Percentiles rank a stretch among this genome's conserved stretches.
phyloP scores from a whole-genome alignment of 345 rosid genomes.

The Brassica carinata region DNA sequence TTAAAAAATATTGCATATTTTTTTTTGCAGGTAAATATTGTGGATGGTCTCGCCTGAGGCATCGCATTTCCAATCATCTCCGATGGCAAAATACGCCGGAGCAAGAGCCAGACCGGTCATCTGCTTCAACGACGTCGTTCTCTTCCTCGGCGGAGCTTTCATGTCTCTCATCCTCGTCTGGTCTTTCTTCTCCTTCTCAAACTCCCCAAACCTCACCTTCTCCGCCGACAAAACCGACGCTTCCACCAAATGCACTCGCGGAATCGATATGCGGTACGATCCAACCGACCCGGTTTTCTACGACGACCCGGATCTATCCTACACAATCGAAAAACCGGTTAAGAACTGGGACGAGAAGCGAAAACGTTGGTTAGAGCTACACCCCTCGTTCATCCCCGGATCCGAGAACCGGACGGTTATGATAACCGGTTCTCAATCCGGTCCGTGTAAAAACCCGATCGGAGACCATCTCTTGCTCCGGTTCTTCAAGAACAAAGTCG shows the following conservation, averaged over 20 bases:
- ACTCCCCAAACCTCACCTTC: conserved; percentile 19
- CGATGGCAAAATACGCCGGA: conserved; percentile 48
- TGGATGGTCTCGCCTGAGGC: conserved; percentile 32
- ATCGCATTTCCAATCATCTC: conserved; percentile 25
- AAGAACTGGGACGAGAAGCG: conserved; percentile 83
- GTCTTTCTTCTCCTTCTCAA: conserved; percentile 62
- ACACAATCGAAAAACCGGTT: conserved; percentile 60
- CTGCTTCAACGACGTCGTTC: conserved; percentile 49
- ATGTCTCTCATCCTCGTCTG: conserved; percentile 62
- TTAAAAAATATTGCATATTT: background rate
- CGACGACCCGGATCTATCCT: conserved; percentile 73
- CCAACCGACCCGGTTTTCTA: conserved; percentile 66
- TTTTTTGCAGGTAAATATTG: background rate
- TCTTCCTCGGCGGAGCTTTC: conserved; percentile 68
- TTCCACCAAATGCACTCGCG: conserved; percentile 23
- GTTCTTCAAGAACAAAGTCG: conserved; percentile 89
- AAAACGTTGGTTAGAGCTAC: conserved; percentile 63
- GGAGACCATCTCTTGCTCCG: conserved; percentile 87
- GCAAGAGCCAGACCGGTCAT: conserved; percentile 41
- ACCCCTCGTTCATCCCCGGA: conserved; percentile 70
- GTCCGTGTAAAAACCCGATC: conserved; percentile 79
- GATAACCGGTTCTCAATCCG: conserved; percentile 84
- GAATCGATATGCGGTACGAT: conserved; percentile 49
- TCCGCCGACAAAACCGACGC: conserved; percentile 14
- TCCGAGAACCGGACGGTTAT: conserved; percentile 62